Base-by-base conservation (phyloP, 164 flowering plant genomes). In the Aristolochia fimbriata region DNA sequence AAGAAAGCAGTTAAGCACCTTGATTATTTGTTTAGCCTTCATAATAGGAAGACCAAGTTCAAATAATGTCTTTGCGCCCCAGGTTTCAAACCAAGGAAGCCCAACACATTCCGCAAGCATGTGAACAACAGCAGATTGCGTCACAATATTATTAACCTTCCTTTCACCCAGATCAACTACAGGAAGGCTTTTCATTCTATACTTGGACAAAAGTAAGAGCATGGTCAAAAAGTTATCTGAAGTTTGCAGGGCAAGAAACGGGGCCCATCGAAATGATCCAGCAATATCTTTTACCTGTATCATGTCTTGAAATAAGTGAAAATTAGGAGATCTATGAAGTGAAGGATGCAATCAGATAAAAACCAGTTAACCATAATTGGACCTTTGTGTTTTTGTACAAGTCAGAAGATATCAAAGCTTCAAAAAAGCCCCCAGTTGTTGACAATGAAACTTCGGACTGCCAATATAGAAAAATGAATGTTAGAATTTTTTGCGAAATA, bases 251-350 rank as follows among this genome's bases (percentile, higher is more conserved):
- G 97, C 95, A 43, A 94, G 92, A 73, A 94, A 94, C 24, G 99
- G 99, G 2, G 97, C 99, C 99, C 99, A 94, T 0, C 99, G 87
- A 64, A 94, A 94, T 27, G 95, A 78, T 55, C 99, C 99, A 19
- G 95, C 79, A 14, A 94, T 91, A 57, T 94, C 99, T 54, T 68
- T 67, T 57, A 94, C 99, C 99, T 94, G 85, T 24, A 62, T 23
- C 23, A 27, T 51, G 25, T 41, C 25, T 23, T 17, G 41, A 22
- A 48, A n/a, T 5, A n/a, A 50, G 11, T 65, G 17, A 64, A 37
- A 15, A n/a, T 14, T 23, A 17, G 19, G 25, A 51, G 25, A 51
- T 15, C 17, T 15, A 55, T 13, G 17, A 21, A 9, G 41, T 4
- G 14, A 2, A 17, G 11, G 15, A 20, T 27, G 58, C 19, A 11